phyloP scores from a whole-genome alignment of 129 eudicot genomes.

The Saposhnikovia divaricata region DNA sequence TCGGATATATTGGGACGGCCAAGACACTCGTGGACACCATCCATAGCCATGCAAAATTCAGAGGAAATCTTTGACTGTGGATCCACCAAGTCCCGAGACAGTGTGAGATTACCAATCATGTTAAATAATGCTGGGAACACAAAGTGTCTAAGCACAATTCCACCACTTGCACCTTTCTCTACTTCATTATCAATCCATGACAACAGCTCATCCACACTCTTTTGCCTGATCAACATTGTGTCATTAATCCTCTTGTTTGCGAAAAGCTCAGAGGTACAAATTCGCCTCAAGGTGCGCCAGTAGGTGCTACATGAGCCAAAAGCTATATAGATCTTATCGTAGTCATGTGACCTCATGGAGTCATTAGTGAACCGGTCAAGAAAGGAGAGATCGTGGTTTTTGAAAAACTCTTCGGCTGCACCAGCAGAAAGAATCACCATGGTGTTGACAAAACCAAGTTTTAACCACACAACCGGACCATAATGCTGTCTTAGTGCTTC shows the following conservation, averaged over 20 bases:
- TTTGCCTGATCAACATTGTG: neutral
- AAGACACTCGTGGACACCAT: neutral
- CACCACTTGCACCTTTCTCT: neutral
- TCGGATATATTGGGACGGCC: neutral
- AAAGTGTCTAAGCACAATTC: neutral
- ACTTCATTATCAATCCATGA: neutral
- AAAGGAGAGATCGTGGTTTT: neutral
- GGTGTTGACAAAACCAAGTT: neutral
- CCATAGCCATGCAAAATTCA: neutral
- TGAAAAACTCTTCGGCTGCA: neutral
- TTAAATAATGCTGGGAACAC: neutral
- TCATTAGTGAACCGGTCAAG: neutral
- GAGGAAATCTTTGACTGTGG: neutral
- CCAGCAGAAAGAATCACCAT: neutral
- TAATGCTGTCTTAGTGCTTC: neutral
- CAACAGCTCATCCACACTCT: neutral
- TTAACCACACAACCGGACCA: neutral
- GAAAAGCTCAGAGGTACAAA: neutral
- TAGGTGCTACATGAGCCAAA: neutral
- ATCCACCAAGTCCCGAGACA: neutral
- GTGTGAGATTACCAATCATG: neutral
- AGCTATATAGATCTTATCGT: neutral
- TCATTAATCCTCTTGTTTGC: neutral
- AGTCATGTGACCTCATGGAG: neutral
- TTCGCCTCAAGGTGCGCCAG: neutral